Conservation (phyloP, 768 basidiomycete species). For the Gautieria morchelliformis region DNA sequence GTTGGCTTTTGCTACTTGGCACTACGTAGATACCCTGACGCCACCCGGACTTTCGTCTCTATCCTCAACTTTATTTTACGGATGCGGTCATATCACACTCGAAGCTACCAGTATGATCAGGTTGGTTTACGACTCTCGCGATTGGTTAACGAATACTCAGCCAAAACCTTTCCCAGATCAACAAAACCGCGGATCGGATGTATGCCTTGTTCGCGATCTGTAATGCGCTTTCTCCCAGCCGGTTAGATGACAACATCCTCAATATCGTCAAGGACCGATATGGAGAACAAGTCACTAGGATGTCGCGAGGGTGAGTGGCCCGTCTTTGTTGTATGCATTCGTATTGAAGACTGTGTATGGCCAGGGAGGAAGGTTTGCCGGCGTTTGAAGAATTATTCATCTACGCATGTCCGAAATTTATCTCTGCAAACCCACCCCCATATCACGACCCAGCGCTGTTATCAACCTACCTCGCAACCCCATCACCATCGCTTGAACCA, state of each 20-base stretch:
- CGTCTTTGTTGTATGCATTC: slow-evolving; percentile 7
- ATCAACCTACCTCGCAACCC: slow-evolving; percentile 32
- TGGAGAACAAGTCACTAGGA: slow-evolving; percentile 82
- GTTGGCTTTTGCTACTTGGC: slow-evolving; percentile 96
- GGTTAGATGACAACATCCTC: slow-evolving; percentile 91
- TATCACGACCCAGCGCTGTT: slow-evolving; percentile 73
- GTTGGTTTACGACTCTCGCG: slow-evolving; percentile 26
- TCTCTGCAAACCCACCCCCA: slow-evolving; percentile 87
- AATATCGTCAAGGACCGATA: slow-evolving; percentile 89
- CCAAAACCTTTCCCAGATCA: slow-evolving; percentile 47
- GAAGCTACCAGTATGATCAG: slow-evolving; percentile 95
- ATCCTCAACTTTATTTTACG: slow-evolving; percentile 93
- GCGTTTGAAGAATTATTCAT: slow-evolving; percentile 91
- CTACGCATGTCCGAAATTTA: slow-evolving; percentile 94
- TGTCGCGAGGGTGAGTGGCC: slow-evolving; percentile 66
- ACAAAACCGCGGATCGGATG: slow-evolving; percentile 97
- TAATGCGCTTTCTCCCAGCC: slow-evolving; percentile 84
- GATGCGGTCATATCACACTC: slow-evolving; percentile 93
- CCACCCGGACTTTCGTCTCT: slow-evolving; percentile 85
- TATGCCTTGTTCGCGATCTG: slow-evolving; percentile 93
- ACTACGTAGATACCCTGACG: slow-evolving; percentile 90
- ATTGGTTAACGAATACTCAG: not conserved
- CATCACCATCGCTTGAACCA: slow-evolving; percentile 46
- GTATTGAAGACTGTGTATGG: not conserved
- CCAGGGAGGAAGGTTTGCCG: slow-evolving; percentile 59